Evolutionary conservation across 2,329 filamentous ascomycete species (phyloP), one percentile per base, ranked within the genome.

Genomic region (Hymenoscyphus albidus): DNA sequence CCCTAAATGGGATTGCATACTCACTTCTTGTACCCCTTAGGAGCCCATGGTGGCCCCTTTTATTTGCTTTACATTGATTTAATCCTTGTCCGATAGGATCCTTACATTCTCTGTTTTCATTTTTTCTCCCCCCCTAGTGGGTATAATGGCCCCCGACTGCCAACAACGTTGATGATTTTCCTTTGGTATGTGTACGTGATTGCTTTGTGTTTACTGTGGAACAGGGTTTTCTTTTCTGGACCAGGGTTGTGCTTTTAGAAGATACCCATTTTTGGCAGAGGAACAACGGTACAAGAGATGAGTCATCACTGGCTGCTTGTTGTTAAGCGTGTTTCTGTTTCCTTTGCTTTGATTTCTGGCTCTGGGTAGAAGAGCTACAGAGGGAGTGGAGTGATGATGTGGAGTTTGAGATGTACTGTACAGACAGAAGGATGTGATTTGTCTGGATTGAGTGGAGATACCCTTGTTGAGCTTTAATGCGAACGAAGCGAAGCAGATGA

Each of bases 51-150:
- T n/a, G 48, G 18, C 48, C 22, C 58, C 18, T 42, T 7, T 35
- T 44, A 14, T 59, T 42, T 59, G 38, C 38, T 59, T 59, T 59
- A 59, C 39, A 44, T 40, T 39, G 56, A 18, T 54, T 58, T 58
- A 40, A 39, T 58, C 38, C 32, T 13, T 18, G 16, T 22, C 32
- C 55, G n/a, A 38, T 40, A 39, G 4, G 56, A 18, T 40, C 27
- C 32, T 14, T 58, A 58, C 32, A 38, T 58, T 40, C 32, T 58
- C n/a, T 54, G 55, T 38, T 32, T 35, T 57, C 31, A n/a, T 57
- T 22, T 22, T 16, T 12, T 10, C 32, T 16, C 16, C 32, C 22
- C 18, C 31, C 18, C 18, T 54, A 31, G 51, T 12, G 39, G 57
- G 55, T 59, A 32, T 14, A 7, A 58, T 55, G 61, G 58, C 58